Conservation (phyloP, 2,329 filamentous ascomycete genomes). For the Xylariaceae sp. region DNA sequence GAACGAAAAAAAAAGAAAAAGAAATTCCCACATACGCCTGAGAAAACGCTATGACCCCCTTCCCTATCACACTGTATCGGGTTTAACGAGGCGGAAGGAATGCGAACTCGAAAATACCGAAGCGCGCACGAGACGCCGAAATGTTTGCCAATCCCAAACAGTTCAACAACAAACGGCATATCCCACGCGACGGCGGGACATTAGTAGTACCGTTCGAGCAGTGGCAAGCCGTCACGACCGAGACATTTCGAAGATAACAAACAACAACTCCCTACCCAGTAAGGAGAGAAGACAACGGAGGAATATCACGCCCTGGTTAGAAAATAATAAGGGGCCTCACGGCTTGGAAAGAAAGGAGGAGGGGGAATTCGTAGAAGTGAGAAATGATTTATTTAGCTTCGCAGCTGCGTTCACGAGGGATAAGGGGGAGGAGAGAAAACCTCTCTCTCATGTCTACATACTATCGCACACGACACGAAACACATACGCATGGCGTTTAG, state of each 20-base stretch:
- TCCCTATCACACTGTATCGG: neutral
- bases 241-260: neutral
- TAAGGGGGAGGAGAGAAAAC: neutral
- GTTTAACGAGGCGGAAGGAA: neutral
- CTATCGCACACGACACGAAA: neutral
- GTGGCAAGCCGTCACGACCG: neutral
- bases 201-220: neutral
- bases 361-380: conserved; percentile 14
- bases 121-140: neutral
- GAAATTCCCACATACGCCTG: neutral
- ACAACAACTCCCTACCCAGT: neutral
- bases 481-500: conserved; percentile 14
- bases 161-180: neutral
- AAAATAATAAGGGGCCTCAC: conserved; percentile 18
- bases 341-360: conserved; percentile 6
- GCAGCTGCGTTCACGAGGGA: conserved; percentile 16
- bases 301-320: conserved; percentile 12
- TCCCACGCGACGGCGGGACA: neutral
- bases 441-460: neutral
- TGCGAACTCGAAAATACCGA: neutral
- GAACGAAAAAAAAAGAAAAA: neutral
- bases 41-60: neutral
- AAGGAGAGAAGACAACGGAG: conserved; percentile 2
- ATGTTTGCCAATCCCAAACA: conserved; percentile 4
- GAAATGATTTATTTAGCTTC: conserved; percentile 14